Evolutionary conservation across 805 yeast genomes (phyloP), one percentile per base, ranked within the genome.

Genomic region (Pichia pseudocactophila): DNA sequence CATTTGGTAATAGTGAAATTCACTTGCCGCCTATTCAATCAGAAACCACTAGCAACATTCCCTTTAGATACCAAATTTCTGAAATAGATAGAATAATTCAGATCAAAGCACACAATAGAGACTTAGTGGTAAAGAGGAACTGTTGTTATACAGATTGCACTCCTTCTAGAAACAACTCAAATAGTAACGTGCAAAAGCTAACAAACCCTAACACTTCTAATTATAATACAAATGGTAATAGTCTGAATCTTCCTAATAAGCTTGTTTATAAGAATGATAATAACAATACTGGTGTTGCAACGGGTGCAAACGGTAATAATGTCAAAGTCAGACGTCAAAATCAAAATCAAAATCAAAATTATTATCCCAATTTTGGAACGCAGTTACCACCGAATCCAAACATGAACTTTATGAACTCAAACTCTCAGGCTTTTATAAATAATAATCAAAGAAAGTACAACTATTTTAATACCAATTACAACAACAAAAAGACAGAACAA

Each of bases 1-100:
- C 25, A 22, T 22, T 22, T 22, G 8, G 8, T 22, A 8, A 22
- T 6, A 8, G 7, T 22, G 25, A 8, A 22, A 6, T 8, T 5
- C 25, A 22, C 7, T 5, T 28, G 12, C 15, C 6, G 12, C 31
- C 35, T 4, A 32, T 7, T 16, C 13, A 32, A 11, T 7, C 18
- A 32, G 18, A 18, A 12, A 5, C 13, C 40, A 3, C 9, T 42
- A 10, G 41, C 42, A 33, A 27, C 7, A 30, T 32, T 7, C 39
- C 50, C 7, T 49, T 49, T 36, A 42, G 44, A 5, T 43, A 25
- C 28, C 52, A 49, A 31, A 11, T 40, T 30, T 43, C 39, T 11
- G 46, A 49, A 20, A 35, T 49, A 2, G 48, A 47, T 26, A 36
- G 42, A 16, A 30, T 44, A 13, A 13, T 36, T 8, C 27, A 22